Base-by-base conservation (phyloP, 78 protist species). In the Bigelowiella natans region DNA sequence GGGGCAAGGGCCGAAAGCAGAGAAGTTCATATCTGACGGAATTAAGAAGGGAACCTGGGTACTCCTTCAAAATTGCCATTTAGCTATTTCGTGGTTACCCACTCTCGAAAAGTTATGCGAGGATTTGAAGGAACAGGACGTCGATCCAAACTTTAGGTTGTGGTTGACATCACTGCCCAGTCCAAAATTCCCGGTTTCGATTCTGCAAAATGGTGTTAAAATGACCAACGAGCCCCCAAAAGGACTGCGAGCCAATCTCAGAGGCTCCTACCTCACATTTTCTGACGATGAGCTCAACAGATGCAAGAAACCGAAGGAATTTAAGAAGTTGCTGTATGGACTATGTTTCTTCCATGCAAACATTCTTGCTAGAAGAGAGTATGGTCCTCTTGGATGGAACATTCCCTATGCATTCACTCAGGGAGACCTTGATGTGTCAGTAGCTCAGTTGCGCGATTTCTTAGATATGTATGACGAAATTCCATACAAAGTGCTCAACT, bases 111-210 rank as follows among this genome's bases (percentile, higher is more conserved):
- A 63, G n/a, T 39, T 92, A 0, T 93, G 94, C n/a, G 97, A 94
- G 40, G 28, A 1, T 29, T 1, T 93, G 34, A 18, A 29, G 40
- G 89, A 40, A 88, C 36, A 85, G 51, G 38, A 63, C 30, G 93
- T 91, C 18, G 94, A 92, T 30, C 82, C 90, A 31, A 95, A 94
- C 86, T 97, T 94, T 93, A 91, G 98, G 26, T 90, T 97, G 82
- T 97, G 97, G 97, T 94, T 97, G 88, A 97, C 98, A 0, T 83
- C 94, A 11, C 93, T 93, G 95, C 98, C 98, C 0, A 82, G 95
- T 0, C n/a, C 38, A 0, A 31, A 64, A 0, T 97, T 97, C 94
- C 98, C 98, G 1, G 96, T 94, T 29, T 26, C 92, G 0, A 95
- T 97, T 87, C 93, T 97, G 90, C 98, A 97, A 92, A 39, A 85